A percentile compares a stretch with the other conserved stretches of the same genome.
Conservation (phyloP, 2,329 filamentous ascomycete species). For the Pseudogymnoascus sp. region DNA sequence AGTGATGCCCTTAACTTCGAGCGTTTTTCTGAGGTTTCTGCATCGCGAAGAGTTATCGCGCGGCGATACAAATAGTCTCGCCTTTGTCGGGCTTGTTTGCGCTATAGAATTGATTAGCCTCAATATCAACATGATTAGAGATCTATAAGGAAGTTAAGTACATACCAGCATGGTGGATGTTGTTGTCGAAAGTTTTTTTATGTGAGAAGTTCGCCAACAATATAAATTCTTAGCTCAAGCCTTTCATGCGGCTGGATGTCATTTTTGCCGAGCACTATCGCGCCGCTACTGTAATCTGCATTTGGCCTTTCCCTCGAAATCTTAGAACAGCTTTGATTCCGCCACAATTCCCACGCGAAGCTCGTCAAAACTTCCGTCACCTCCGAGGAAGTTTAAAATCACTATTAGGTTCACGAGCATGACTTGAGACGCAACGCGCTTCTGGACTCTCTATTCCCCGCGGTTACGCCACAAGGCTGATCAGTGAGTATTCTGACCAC, state of each 20-base stretch:
- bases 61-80: slow-evolving; percentile 86
- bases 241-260: slow-evolving; percentile 12
- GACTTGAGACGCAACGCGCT: slow-evolving; percentile 22
- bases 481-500: slow-evolving; percentile 8
- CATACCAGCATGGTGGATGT: slow-evolving; percentile 9
- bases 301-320: slow-evolving; percentile 9
- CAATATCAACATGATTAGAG: slow-evolving; percentile 12
- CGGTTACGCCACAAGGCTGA: slow-evolving; percentile 26
- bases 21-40: slow-evolving; percentile 85
- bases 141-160: background rate
- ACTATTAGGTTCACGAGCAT: slow-evolving; percentile 17
- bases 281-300: slow-evolving; percentile 10
- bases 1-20: slow-evolving; percentile 79
- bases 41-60: slow-evolving; percentile 78
- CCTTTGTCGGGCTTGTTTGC: slow-evolving; percentile 68
- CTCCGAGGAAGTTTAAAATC: slow-evolving; percentile 11
- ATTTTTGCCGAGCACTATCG: slow-evolving; percentile 11
- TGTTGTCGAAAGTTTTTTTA: slow-evolving; percentile 9
- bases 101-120: slow-evolving; percentile 29
- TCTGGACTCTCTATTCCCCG: slow-evolving; percentile 19
- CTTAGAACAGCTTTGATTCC: slow-evolving; percentile 9
- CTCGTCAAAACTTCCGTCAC: slow-evolving; percentile 12
- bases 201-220: slow-evolving; percentile 11
- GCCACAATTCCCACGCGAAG: slow-evolving; percentile 13
- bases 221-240: slow-evolving; percentile 17